Evolutionary conservation across 768 basidiomycete genomes (phyloP).

Genomic region (Cystobasidium onofrii): DNA sequence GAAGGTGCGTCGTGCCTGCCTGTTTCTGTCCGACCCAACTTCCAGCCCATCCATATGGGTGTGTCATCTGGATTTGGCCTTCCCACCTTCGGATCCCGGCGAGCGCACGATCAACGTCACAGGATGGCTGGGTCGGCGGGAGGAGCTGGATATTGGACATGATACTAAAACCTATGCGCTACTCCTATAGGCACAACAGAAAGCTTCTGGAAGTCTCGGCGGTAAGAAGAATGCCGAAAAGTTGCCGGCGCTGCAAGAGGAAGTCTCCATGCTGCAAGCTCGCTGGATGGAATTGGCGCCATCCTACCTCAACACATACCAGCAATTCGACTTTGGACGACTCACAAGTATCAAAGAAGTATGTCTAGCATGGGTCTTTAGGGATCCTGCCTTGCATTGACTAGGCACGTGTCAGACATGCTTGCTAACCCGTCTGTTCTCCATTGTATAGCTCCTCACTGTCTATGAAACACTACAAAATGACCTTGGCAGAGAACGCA

Average conservation of each 20-base stretch:
- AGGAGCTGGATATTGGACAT: too few species aligned
- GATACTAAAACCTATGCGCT: too few species aligned
- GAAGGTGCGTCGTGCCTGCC: conserved; percentile 33
- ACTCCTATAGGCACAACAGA: conserved; percentile 30
- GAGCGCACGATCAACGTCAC: conserved; percentile 6
- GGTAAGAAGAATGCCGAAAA: conserved; percentile 23
- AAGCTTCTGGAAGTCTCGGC: conserved; percentile 8
- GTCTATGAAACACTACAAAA: conserved; percentile 32
- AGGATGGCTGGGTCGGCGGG: background rate
- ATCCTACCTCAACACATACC: conserved; percentile 2
- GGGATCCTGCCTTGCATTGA: conserved; percentile 16
- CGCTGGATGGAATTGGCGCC: conserved; percentile 12
- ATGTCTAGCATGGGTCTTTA: conserved; percentile 4
- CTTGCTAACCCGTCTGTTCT: conserved; percentile 30
- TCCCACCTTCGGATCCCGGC: background rate
- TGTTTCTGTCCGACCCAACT: background rate
- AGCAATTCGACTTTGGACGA: conserved; percentile 17
- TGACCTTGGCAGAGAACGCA: conserved; percentile 39
- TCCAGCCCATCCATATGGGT: background rate
- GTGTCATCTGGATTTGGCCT: background rate
- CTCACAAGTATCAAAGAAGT: conserved; percentile 25
- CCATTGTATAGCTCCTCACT: conserved; percentile 35
- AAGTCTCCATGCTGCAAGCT: conserved; percentile 30
- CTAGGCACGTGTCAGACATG: conserved; percentile 14
- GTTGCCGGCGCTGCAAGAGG: background rate